phyloP scores from a whole-genome alignment of 2,329 filamentous ascomycete genomes.

The Calonectria pauciramosa region DNA sequence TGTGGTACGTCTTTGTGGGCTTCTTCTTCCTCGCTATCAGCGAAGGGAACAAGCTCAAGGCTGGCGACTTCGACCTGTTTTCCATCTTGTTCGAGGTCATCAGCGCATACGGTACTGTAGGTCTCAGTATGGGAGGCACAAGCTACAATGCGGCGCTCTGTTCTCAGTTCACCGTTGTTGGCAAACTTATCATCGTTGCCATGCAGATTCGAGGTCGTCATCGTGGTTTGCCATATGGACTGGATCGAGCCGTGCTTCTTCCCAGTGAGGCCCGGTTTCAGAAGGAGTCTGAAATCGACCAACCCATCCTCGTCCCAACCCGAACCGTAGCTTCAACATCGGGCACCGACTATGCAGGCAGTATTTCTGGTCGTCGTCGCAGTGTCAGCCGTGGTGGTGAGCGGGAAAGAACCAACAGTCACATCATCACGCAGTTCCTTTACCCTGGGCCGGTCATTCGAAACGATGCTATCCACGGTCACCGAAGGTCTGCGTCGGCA shows the following conservation, averaged over 20 bases:
- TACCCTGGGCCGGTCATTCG: conserved; percentile 62
- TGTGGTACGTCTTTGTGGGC: conserved; percentile 97
- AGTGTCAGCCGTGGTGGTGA: conserved; percentile 56
- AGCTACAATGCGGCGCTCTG: conserved; percentile 84
- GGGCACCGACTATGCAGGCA: conserved; percentile 45
- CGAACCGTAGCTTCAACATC: conserved; percentile 52
- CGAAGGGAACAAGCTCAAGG: conserved; percentile 80
- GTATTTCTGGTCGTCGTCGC: conserved; percentile 48
- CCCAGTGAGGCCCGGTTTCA: conserved; percentile 69
- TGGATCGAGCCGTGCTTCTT: conserved; percentile 72
- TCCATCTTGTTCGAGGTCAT: conserved; percentile 86
- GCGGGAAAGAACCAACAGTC: conserved; percentile 55
- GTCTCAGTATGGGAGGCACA: conserved; percentile 87
- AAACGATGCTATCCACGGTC: conserved; percentile 45
- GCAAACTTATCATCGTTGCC: conserved; percentile 76
- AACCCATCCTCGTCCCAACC: conserved; percentile 55
- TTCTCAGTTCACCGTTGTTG: conserved; percentile 83
- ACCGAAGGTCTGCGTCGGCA: conserved; percentile 47
- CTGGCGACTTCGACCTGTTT: conserved; percentile 75
- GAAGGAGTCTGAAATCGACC: conserved; percentile 65
- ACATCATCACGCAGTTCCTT: conserved; percentile 61
- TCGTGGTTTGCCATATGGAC: conserved; percentile 76
- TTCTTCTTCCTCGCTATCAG: conserved; percentile 93
- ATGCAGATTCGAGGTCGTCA: conserved; percentile 80
- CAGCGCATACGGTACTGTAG: conserved; percentile 94